Percentiles rank a stretch among this genome's conserved stretches.
These are phyloP conservation scores for Colletotrichum coccodes DNA, from an alignment of 2,329 filamentous ascomycete genomes.

Conservation along the genomic window DNA sequence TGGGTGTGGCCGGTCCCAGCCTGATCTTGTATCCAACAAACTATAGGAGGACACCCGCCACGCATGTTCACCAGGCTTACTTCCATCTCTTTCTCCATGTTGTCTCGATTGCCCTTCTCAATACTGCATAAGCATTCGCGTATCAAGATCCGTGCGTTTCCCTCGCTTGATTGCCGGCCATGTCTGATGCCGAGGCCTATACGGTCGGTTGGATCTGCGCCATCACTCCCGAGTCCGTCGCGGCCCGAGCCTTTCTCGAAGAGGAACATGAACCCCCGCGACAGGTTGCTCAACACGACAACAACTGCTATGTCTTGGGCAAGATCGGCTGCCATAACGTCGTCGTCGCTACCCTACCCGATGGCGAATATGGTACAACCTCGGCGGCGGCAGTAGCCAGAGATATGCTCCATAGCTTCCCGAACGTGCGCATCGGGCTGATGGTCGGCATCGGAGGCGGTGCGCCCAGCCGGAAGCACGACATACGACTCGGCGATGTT, in stretches of 20 bases:
- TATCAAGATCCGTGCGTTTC: too few relatives aligned
- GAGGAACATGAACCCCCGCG: conserved; percentile 36
- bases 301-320: conserved; percentile 42
- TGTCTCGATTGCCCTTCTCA: neutral
- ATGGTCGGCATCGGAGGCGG: conserved; percentile 45
- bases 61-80: neutral
- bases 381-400: conserved; percentile 44
- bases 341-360: conserved; percentile 43
- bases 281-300: conserved; percentile 29
- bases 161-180: neutral
- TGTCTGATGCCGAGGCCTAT: conserved; percentile 29
- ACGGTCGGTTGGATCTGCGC: conserved; percentile 47
- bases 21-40: neutral
- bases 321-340: conserved; percentile 44
- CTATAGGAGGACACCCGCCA: neutral
- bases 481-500: conserved; percentile 43
- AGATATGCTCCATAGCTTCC: conserved; percentile 46
- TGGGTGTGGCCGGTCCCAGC: neutral
- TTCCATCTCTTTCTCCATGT: neutral
- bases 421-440: conserved; percentile 37
- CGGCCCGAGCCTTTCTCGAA: conserved; percentile 42
- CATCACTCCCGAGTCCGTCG: conserved; percentile 38
- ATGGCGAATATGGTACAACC: conserved; percentile 41
- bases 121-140: neutral
- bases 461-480: conserved; percentile 43